Conservation (phyloP, 129 eudicot genomes). For the carrot (Daucus carota) region DNA sequence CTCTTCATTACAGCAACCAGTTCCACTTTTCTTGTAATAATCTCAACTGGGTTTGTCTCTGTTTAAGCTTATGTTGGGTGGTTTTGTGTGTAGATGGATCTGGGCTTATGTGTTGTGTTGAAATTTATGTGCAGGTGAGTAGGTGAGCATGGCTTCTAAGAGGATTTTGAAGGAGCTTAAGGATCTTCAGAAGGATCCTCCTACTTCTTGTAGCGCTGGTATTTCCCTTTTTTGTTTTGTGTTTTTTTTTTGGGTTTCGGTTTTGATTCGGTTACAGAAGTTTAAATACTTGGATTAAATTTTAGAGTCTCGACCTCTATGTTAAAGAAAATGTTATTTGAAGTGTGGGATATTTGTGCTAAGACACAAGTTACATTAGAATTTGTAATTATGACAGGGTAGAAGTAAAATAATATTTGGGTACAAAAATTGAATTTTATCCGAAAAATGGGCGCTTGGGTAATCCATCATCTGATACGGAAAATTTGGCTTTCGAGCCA, state of each 20-base stretch:
- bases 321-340: neutral
- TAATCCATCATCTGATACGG: no score
- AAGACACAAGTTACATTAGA: no score
- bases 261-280: neutral
- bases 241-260: no score
- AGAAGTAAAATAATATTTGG: no score
- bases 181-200: slow-evolving; percentile 14
- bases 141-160: slow-evolving; percentile 4
- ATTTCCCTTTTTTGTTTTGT: neutral
- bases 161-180: slow-evolving; percentile 9
- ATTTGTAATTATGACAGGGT: no score
- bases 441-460: no score
- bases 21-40: neutral
- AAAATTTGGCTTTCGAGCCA: no score
- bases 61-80: neutral
- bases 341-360: no score
- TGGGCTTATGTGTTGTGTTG: neutral
- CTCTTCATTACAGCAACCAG: neutral
- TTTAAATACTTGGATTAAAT: neutral
- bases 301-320: neutral
- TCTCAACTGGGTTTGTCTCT: neutral
- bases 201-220: slow-evolving; percentile 12
- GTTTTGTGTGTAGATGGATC: neutral
- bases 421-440: no score
- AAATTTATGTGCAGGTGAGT: neutral